Base-by-base conservation (phyloP, 352 stramenopile genomes). In the Globisporangium heterothallicum region DNA sequence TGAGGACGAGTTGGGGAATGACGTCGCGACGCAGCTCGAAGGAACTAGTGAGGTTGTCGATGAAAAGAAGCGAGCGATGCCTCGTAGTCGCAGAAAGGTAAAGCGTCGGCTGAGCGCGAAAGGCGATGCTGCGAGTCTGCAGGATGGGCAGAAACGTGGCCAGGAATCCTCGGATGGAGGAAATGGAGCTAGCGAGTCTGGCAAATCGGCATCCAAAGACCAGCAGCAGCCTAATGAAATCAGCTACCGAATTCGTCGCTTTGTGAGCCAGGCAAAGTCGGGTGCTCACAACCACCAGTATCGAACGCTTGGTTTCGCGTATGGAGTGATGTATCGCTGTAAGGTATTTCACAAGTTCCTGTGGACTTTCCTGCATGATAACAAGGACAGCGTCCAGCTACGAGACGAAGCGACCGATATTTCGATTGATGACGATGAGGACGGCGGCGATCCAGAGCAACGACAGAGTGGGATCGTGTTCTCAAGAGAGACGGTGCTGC, bases 321-420 rank as follows among this genome's bases (percentile, higher is more conserved):
- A 89, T 30, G 81, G 81, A 7, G 78, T 89, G 24, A 92, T 92
- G 78, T 92, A 78, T 61, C 78, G 81, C 42, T 89, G 81, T 55
- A 89, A 88, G 70, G 58, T 70, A 45, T 70, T 92, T n/a, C 81
- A 92, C 61, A 59, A 63, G 38, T 89, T 85, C 56, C 56, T 92
- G 22, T 92, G 78, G 78, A 66, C 41, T 22, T 83, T 78, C 56
- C 68, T 89, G 19, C 68, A 89, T 50, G 44, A 74, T 6, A 62
- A 73, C 13, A 59, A 53, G 40, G 60, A 27, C 44, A 77, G 24
- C 47, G 19, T 5, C 19, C 64, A 74, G 29, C 48, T 84, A 2
- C 59, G 61, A n/a, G 64, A 70, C 22, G 69, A 81, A 50, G 59
- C 61, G n/a, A 69, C 63, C 19, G 68, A 77, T 30, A 32, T 66